These are phyloP conservation scores for Coix lacrymajobi DNA, from an alignment of 176 grass and related monocot genomes.

Conservation along the genomic window DNA sequence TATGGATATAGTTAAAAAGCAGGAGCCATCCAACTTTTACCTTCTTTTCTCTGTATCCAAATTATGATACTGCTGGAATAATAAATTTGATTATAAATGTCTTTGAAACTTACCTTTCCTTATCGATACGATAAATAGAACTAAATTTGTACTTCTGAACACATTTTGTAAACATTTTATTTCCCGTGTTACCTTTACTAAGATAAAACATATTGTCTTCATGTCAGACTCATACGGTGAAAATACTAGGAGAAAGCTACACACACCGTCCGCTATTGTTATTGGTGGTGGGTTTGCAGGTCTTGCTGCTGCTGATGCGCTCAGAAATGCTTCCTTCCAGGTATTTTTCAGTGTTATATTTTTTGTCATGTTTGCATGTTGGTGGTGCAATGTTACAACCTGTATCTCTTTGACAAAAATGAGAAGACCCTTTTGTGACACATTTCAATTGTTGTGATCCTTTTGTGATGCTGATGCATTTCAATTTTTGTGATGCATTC, in stretches of 20 bases:
- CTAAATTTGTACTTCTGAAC: background rate
- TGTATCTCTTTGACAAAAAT: background rate
- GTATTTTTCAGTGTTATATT: constrained; percentile 31
- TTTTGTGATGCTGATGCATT: too few relatives aligned
- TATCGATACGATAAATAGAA: background rate
- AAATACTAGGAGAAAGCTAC: constrained; percentile 53
- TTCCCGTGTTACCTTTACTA: background rate
- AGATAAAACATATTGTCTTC: background rate
- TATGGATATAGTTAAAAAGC: constrained; percentile 9
- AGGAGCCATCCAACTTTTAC: background rate
- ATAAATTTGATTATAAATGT: background rate
- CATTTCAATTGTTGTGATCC: background rate
- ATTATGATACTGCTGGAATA: background rate
- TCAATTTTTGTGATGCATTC: background rate
- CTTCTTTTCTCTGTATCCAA: background rate
- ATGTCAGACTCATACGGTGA: constrained; percentile 49
- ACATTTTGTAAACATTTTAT: background rate
- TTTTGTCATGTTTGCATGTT: background rate
- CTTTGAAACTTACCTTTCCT: background rate
- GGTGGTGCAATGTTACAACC: background rate
- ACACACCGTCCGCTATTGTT: constrained; percentile 81
- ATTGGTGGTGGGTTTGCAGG: constrained; percentile 98
- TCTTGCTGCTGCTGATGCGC: constrained; percentile 83
- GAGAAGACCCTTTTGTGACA: background rate
- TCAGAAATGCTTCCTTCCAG: constrained; percentile 86